Evolutionary conservation across 352 stramenopile species (phyloP).

Genomic region (Globisporangium nodosum): DNA sequence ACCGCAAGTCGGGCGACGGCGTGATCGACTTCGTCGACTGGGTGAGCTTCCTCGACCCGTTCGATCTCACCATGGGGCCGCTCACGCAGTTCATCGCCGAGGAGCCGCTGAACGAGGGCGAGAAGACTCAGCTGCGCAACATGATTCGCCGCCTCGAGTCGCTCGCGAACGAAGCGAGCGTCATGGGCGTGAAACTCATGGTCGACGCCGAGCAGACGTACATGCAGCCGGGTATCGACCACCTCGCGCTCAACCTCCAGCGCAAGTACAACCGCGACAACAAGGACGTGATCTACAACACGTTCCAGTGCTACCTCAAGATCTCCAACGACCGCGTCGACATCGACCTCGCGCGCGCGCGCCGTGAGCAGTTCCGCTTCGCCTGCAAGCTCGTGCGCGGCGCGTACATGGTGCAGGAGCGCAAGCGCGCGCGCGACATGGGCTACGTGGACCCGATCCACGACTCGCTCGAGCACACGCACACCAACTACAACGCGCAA

Average conservation of each 20-base stretch:
- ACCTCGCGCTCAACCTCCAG: conserved; percentile 84
- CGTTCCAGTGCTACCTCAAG: conserved; percentile 98
- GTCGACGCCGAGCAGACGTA: conserved; percentile 98
- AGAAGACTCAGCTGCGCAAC: conserved; percentile 90
- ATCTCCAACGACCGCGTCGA: conserved; percentile 85
- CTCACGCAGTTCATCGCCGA: conserved; percentile 86
- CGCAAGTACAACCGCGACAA: conserved; percentile 88
- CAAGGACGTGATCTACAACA: conserved; percentile 94
- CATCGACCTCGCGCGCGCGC: conserved; percentile 90
- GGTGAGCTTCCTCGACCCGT: conserved; percentile 89
- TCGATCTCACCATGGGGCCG: conserved; percentile 86
- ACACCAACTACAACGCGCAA: conserved; percentile 91
- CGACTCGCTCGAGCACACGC: conserved; percentile 90
- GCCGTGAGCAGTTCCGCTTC: conserved; percentile 91
- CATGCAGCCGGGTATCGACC: conserved; percentile 97
- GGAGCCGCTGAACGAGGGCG: conserved; percentile 67
- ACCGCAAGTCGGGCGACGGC: conserved; percentile 58
- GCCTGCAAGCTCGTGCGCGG: conserved; percentile 97
- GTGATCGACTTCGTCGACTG: conserved; percentile 95
- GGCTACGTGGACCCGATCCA: conserved; percentile 90
- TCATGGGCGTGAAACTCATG: conserved; percentile 90
- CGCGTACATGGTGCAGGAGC: conserved; percentile 97
- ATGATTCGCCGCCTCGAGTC: conserved; percentile 84
- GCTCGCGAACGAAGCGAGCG: conserved; percentile 64
- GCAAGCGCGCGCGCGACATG: conserved; percentile 83